These are phyloP conservation scores for Draba incana DNA, from an alignment of 345 rosid species.

Conservation along the genomic window DNA sequence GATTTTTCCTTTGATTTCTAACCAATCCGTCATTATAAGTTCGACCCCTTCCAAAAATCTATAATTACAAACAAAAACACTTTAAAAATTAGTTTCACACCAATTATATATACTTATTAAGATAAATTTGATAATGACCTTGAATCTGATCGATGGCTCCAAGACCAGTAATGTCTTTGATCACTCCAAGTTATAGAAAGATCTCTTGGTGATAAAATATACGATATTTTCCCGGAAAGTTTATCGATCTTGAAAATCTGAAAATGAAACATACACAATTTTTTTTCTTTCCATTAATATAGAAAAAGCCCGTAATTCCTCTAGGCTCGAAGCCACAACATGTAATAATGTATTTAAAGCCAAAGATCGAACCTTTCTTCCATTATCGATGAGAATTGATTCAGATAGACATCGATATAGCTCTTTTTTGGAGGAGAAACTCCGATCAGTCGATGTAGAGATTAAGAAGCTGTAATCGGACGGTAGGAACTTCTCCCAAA, in stretches of 20 bases:
- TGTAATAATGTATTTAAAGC: too few relatives aligned
- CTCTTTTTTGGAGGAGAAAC: constrained; percentile 60
- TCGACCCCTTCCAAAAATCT: constrained; percentile 54
- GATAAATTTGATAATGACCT: constrained; percentile 42
- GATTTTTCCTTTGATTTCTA: constrained; percentile 52
- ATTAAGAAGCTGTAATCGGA: constrained; percentile 41
- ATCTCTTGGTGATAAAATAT: constrained; percentile 67
- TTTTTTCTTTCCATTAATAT: background rate
- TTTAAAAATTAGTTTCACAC: background rate
- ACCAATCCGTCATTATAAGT: constrained; percentile 48
- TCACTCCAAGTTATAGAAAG: constrained; percentile 68
- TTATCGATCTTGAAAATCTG: constrained; percentile 68
- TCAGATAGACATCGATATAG: constrained; percentile 55
- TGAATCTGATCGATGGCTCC: constrained; percentile 58
- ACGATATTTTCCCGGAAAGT: constrained; percentile 57
- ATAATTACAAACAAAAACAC: background rate
- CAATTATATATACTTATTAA: background rate
- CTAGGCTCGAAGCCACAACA: too few relatives aligned
- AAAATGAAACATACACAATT: background rate
- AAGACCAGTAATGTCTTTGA: constrained; percentile 62
- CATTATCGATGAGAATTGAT: constrained; percentile 57
- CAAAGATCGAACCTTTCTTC: constrained; percentile 47
- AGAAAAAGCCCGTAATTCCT: too few relatives aligned
- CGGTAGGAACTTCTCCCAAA: constrained; percentile 72
- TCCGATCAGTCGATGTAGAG: constrained; percentile 28